Evolutionary conservation across 768 basidiomycete species (phyloP).

Genomic region (Favolaschia claudopus): DNA sequence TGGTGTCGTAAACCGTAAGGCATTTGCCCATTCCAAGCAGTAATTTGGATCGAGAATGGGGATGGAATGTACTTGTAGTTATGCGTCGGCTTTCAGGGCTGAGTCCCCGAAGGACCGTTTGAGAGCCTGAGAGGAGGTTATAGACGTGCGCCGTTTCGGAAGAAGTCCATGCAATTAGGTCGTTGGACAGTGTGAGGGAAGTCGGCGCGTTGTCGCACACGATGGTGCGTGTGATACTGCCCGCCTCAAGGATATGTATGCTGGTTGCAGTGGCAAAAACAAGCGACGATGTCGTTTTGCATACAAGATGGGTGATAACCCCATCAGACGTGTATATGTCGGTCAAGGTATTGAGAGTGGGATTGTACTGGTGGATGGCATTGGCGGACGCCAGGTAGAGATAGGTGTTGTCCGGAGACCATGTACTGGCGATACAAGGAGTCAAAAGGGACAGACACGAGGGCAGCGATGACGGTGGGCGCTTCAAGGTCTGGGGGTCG

Average conservation of each 20-base stretch:
- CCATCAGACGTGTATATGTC: slow-evolving; percentile 48
- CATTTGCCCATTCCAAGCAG: slow-evolving; percentile 61
- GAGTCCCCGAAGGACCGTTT: slow-evolving; percentile 63
- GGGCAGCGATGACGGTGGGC: slow-evolving; percentile 47
- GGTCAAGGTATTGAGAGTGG: slow-evolving; percentile 51
- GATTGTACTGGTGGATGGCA: slow-evolving; percentile 61
- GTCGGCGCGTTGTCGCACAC: slow-evolving; percentile 57
- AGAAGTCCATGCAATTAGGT: slow-evolving; percentile 68
- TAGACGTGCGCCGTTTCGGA: slow-evolving; percentile 62
- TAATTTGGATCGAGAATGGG: slow-evolving; percentile 66
- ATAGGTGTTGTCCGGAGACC: slow-evolving; percentile 63
- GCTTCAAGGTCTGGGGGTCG: slow-evolving; percentile 57
- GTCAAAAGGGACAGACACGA: slow-evolving; percentile 45
- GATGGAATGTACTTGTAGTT: slow-evolving; percentile 65
- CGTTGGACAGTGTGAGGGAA: slow-evolving; percentile 66
- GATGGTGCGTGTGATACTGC: slow-evolving; percentile 56
- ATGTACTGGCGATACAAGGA: slow-evolving; percentile 50
- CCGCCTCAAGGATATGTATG: slow-evolving; percentile 60
- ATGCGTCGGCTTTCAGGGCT: slow-evolving; percentile 46
- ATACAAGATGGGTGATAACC: slow-evolving; percentile 40
- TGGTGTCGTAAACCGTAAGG: slow-evolving; percentile 69
- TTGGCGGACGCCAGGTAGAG: slow-evolving; percentile 61
- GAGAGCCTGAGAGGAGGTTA: slow-evolving; percentile 61
- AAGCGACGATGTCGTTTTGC: slow-evolving; percentile 47
- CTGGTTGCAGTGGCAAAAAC: slow-evolving; percentile 56